A percentile compares a stretch with the other conserved stretches of the same genome.
These are phyloP conservation scores for Quercus berberidifolia DNA, from an alignment of 306 rosid genomes.

Conservation along the genomic window DNA sequence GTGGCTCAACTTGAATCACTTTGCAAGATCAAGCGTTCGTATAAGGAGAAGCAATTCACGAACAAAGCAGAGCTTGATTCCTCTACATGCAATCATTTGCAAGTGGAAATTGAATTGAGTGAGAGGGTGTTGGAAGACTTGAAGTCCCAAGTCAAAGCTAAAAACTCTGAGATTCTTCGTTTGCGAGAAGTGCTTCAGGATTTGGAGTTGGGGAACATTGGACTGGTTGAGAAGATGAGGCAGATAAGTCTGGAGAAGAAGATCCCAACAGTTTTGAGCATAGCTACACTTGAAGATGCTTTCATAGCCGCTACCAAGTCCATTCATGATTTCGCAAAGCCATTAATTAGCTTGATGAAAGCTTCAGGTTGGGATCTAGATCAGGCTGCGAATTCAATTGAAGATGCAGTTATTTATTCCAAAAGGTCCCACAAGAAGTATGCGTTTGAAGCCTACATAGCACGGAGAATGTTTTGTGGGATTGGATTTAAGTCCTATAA, in stretches of 20 bases:
- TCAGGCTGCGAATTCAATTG: slow-evolving; percentile 53
- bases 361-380: slow-evolving; percentile 88
- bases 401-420: slow-evolving; percentile 42
- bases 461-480: slow-evolving; percentile 59
- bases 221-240: slow-evolving; percentile 40
- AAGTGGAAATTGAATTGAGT: slow-evolving; percentile 38
- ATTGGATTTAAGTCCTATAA: slow-evolving; percentile 20
- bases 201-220: slow-evolving; percentile 39
- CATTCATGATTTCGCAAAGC: slow-evolving; percentile 80
- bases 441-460: slow-evolving; percentile 82
- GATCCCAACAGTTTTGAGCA: slow-evolving; percentile 31
- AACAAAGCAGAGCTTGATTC: slow-evolving; percentile 21
- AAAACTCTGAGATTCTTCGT: slow-evolving; percentile 42
- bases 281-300: slow-evolving; percentile 40
- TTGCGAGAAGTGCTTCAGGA: slow-evolving; percentile 33
- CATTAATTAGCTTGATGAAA: slow-evolving; percentile 71
- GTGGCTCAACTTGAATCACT: slow-evolving; percentile 69
- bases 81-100: slow-evolving; percentile 21
- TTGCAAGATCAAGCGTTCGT: slow-evolving; percentile 56
- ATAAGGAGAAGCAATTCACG: slow-evolving; percentile 32
- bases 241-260: slow-evolving; percentile 39
- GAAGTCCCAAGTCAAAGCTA: slow-evolving; percentile 41
- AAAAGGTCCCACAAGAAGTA: slow-evolving; percentile 77
- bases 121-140: slow-evolving; percentile 51
- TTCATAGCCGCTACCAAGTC: slow-evolving; percentile 54